phyloP scores from a whole-genome alignment of 495 filamentous ascomycete genomes.

The Acidiella bohemica region DNA sequence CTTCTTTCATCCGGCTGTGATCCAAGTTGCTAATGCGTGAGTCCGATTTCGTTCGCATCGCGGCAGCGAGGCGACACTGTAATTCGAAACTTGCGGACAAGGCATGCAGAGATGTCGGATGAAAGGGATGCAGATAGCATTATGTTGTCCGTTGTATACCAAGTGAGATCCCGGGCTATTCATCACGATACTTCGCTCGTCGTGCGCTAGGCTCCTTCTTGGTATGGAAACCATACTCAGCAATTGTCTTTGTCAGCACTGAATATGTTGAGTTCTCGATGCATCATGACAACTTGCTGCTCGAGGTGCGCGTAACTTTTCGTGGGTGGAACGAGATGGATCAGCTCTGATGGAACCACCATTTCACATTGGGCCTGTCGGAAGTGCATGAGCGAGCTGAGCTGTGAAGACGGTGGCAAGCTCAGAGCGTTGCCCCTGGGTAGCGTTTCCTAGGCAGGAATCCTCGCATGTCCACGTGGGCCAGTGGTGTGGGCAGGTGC shows the following conservation, averaged over 20 bases:
- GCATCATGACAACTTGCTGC: not conserved
- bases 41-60: not conserved
- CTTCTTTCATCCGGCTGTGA: slow-evolving; percentile 12
- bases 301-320: slow-evolving; percentile 1
- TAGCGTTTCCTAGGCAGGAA: too few relatives aligned
- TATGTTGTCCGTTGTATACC: slow-evolving; percentile 37
- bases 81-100: slow-evolving; percentile 42
- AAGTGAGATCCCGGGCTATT: slow-evolving; percentile 17
- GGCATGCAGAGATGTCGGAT: slow-evolving; percentile 48
- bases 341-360: not conserved
- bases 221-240: slow-evolving; percentile 1
- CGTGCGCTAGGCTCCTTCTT: not conserved
- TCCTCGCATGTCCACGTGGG: too few relatives aligned
- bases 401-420: too few relatives aligned
- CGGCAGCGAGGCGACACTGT: slow-evolving; percentile 37
- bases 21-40: slow-evolving; percentile 1
- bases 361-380: slow-evolving; percentile 4
- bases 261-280: not conserved
- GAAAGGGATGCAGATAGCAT: slow-evolving; percentile 34
- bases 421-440: too few relatives aligned
- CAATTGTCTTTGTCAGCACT: not conserved
- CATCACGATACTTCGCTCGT: not conserved
- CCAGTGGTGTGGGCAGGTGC: too few relatives aligned
- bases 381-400: too few relatives aligned
- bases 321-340: not conserved